Conservation (phyloP, 139 green algal species). For the Coelastrella sp. region DNA sequence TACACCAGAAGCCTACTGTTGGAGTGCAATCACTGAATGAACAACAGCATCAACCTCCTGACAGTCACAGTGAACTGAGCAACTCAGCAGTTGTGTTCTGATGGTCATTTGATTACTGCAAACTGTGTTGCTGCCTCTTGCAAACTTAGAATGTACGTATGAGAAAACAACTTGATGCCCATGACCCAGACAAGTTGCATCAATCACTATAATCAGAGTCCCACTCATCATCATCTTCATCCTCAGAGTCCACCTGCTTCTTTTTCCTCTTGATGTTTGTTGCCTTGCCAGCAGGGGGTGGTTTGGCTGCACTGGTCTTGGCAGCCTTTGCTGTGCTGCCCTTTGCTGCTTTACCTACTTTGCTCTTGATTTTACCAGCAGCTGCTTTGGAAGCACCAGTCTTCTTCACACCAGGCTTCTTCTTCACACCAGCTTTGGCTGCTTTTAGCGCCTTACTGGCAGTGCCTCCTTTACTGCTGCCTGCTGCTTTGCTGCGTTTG, state of each 20-base stretch:
- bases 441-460: slow-evolving; percentile 13
- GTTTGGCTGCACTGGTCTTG: not conserved
- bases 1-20: no score
- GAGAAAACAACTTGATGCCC: not conserved
- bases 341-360: not conserved
- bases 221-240: slow-evolving; percentile 10
- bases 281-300: not conserved
- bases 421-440: slow-evolving; percentile 25
- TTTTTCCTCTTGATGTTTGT: not conserved
- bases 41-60: no score
- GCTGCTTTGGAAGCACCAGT: no score
- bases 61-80: not conserved
- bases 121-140: no score
- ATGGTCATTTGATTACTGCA: not conserved
- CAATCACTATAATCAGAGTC: slow-evolving; percentile 29
- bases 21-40: no score
- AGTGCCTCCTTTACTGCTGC: slow-evolving; percentile 23
- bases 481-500: slow-evolving; percentile 17
- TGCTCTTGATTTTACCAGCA: not conserved
- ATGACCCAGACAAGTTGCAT: not conserved
- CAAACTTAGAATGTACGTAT: no score
- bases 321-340: not conserved
- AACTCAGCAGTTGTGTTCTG: not conserved
- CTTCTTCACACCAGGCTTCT: slow-evolving; percentile 39
- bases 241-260: not conserved